phyloP scores from a whole-genome alignment of 2,329 filamentous ascomycete species.

The Hypocreales sp. region DNA sequence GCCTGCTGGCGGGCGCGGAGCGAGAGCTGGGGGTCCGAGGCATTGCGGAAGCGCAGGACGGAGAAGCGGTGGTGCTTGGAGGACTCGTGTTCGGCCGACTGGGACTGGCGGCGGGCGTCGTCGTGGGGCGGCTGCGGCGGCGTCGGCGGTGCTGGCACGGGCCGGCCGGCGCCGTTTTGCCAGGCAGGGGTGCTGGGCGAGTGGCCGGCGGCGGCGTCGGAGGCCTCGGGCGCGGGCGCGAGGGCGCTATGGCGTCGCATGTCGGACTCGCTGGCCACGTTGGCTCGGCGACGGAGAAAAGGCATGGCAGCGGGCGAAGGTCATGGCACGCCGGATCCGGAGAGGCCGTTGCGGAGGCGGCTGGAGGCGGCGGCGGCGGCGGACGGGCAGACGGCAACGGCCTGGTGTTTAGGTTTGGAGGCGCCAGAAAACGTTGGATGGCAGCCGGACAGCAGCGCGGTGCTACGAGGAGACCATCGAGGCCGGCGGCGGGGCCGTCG shows the following conservation, averaged over 20 bases:
- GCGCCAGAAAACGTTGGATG: too few relatives aligned
- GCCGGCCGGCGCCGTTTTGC: too few relatives aligned
- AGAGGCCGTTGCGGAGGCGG: conserved; percentile 1
- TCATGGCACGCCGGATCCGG: conserved; percentile 18
- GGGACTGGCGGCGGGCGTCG: conserved; percentile 23
- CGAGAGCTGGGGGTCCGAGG: conserved; percentile 81
- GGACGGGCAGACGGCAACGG: too few relatives aligned
- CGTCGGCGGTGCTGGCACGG: not conserved
- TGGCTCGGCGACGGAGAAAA: conserved; percentile 45
- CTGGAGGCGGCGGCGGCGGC: too few relatives aligned
- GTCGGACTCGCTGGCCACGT: conserved; percentile 42
- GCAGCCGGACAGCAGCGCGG: too few relatives aligned
- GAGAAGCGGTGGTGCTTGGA: conserved; percentile 46
- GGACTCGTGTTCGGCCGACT: conserved; percentile 33
- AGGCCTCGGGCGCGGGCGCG: conserved; percentile 13
- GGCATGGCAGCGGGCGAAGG: conserved; percentile 31
- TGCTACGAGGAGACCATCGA: too few relatives aligned
- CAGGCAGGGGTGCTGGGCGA: too few relatives aligned
- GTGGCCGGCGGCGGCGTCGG: conserved; percentile 1
- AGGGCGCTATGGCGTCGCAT: conserved; percentile 36
- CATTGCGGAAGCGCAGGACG: conserved; percentile 75
- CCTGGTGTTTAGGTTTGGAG: too few relatives aligned
- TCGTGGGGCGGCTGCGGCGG: conserved; percentile 9
- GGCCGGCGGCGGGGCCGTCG: too few relatives aligned
- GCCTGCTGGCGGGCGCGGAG: conserved; percentile 55